Evolutionary conservation across 345 rosid genomes (phyloP), one percentile per base, ranked within the genome.

Genomic region (Aquilaria sinensis): DNA sequence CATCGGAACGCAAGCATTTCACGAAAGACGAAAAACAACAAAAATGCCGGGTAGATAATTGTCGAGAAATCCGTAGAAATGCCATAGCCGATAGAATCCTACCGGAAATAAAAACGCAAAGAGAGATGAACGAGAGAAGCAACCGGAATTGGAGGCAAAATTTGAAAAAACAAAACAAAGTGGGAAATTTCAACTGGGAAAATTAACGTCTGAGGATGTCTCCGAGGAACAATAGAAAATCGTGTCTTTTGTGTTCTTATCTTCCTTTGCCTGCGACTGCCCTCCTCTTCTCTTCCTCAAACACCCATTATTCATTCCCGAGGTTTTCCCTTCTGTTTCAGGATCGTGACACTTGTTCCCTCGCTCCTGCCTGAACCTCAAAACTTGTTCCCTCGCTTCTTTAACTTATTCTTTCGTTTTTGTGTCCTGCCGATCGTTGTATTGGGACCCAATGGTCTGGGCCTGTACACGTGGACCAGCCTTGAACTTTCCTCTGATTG

Each of bases 161-260:
- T 6, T 37, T 10, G 47, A 31, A 2, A 50, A 51, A 37, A 37
- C 43, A 32, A 6, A 43, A 6, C 4, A 7, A 3, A 53, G 47
- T 6, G 57, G 32, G 32, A 47, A 9, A 47, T 56, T 34, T 41
- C 47, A 61, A 7, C 43, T 37, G 4, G 43, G 7, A 37, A 37
- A 3, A 37, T 37, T 37, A 49, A 54, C 59, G 57, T 75, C 69
- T 70, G 23, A 67, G 64, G 63, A 55, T 67, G 75, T 63, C 60
- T 66, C 60, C 9, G 57, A 33, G 48, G 50, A 37, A 47, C 67
- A 65, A 30, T 9, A 31, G 64, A 23, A 51, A 33, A 45, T 69
- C 67, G 70, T 70, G 70, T 75, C 67, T 74, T 37, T 1, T 7
- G 43, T 70, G 69, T 47, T 63, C 69, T 14, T 33, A 6, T 16